Percentiles rank a stretch among this genome's conserved stretches.
These are phyloP conservation scores for Cylindrodendrum hubeiense DNA, from an alignment of 2,329 filamentous ascomycete genomes.

Conservation along the genomic window DNA sequence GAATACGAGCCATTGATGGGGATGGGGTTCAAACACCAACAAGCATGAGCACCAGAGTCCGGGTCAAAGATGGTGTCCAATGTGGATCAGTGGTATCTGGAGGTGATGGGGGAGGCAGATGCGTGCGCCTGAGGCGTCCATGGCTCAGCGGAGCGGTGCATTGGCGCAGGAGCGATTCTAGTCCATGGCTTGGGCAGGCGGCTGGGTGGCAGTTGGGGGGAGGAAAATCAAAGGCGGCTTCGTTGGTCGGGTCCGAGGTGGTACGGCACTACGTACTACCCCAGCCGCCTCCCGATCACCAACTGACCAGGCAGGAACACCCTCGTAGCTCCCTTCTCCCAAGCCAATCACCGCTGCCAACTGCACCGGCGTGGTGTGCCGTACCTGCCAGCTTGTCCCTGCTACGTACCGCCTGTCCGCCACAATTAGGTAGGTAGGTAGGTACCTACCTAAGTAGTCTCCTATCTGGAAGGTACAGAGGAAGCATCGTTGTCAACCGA, in stretches of 20 bases:
- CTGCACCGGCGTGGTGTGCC: neutral
- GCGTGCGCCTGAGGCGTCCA: neutral
- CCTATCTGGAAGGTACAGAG: neutral
- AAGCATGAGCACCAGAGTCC: neutral
- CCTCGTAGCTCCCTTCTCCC: neutral
- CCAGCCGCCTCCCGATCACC: neutral
- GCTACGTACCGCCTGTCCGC: no score
- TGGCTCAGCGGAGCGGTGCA: neutral
- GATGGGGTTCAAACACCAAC: neutral
- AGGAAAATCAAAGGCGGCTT: conserved; percentile 35
- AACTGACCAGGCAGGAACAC: neutral
- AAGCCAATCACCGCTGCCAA: neutral
- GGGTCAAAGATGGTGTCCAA: neutral
- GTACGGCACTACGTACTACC: neutral
- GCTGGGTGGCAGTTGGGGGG: conserved; percentile 8
- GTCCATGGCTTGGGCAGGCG: conserved; percentile 17
- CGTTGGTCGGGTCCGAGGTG: conserved; percentile 5
- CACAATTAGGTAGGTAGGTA: no score
- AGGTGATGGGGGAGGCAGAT: neutral
- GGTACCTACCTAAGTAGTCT: neutral
- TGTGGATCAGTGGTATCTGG: neutral
- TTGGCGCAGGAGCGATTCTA: conserved; percentile 19
- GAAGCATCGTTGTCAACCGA: neutral
- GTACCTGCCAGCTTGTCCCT: neutral
- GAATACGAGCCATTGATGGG: neutral